Base-by-base conservation (phyloP, 352 stramenopile genomes). In the Globisporangium yorkense region DNA sequence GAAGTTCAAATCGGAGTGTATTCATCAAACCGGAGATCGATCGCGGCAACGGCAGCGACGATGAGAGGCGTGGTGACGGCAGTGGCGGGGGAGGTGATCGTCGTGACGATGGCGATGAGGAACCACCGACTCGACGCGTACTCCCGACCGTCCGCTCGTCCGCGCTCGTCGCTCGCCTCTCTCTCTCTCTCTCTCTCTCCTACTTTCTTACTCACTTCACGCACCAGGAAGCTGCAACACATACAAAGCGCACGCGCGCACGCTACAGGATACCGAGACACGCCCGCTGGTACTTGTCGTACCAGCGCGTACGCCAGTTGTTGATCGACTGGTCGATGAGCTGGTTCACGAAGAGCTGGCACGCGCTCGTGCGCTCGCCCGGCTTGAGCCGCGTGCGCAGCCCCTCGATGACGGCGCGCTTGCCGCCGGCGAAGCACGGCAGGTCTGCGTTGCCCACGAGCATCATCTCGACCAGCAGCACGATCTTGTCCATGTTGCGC, bases 381-480 rank as follows among this genome's bases (percentile, higher is more conserved):
- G 82, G 81, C 51, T 92, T 91, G 44, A 97, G 71, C 4, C 87
- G 79, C 12, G 80, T 59, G 2, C 79, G 74, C 48, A 96, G 72
- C 13, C 84, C 82, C 33, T 95, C 84, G 12, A 94, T 82, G 39
- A 92, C 82, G 1, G 70, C 74, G 54, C 69, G 72, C 60, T 90
- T 87, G 10, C 84, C 85, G 8, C 96, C 97, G 35, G 79, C 77
- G 61, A 94, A 94, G 61, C 85, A 94, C 39, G 83, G 83, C 66
- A 94, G 62, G 56, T 91, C 82, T 15, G 72, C 63, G 39, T 98
- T 98, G 2, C 82, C 77, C 8, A 92, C 77, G 31, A 96, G 88
- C 66, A 98, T 94, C 92, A 99, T 98, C 77, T 99, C 95, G 13
- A 98, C 88, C 15, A 98, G 72, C 33, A 98, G 65, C 63, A 97